Conservation (phyloP, 192 early-diverging fungal species). For the Coemansia sp. region DNA sequence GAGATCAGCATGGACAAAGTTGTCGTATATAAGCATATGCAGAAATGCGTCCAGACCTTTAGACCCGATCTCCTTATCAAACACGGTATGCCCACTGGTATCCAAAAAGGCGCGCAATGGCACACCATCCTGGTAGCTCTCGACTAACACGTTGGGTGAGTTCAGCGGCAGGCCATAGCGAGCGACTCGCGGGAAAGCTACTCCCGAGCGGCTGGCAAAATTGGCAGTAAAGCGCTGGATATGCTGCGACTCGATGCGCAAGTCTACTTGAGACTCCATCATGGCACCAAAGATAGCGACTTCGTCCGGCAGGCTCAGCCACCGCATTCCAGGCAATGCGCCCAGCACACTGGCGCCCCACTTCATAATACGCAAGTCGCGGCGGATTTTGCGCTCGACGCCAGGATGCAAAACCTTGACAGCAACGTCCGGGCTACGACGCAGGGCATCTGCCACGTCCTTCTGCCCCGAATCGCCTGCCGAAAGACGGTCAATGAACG, state of each 20-base stretch:
- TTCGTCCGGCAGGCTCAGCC: conserved; percentile 90
- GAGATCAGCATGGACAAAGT: conserved; percentile 93
- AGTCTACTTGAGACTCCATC: conserved; percentile 91
- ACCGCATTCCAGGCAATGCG: conserved; percentile 76
- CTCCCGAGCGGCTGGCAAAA: conserved; percentile 58
- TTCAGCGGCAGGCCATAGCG: conserved; percentile 50
- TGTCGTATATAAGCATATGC: conserved; percentile 93
- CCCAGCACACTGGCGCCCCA: conserved; percentile 68
- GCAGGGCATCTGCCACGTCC: conserved; percentile 17
- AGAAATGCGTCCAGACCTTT: conserved; percentile 82
- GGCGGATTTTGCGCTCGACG: conserved; percentile 65
- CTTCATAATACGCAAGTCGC: conserved; percentile 84
- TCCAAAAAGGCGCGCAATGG: conserved; percentile 77
- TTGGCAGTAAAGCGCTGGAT: conserved; percentile 63
- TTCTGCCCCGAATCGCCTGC: not conserved
- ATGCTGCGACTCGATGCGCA: conserved; percentile 79
- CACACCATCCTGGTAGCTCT: conserved; percentile 80
- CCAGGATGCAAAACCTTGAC: conserved; percentile 93
- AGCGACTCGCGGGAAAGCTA: conserved; percentile 65
- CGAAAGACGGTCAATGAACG: conserved; percentile 31
- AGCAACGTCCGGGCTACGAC: conserved; percentile 62
- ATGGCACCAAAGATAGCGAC: conserved; percentile 85
- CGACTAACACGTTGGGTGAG: conserved; percentile 72
- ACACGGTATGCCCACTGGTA: conserved; percentile 60
- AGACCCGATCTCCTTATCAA: conserved; percentile 77